A percentile compares a stretch with the other conserved stretches of the same genome.
Conservation (phyloP, 805 yeast species). For the Yamadazyma scolyti region DNA sequence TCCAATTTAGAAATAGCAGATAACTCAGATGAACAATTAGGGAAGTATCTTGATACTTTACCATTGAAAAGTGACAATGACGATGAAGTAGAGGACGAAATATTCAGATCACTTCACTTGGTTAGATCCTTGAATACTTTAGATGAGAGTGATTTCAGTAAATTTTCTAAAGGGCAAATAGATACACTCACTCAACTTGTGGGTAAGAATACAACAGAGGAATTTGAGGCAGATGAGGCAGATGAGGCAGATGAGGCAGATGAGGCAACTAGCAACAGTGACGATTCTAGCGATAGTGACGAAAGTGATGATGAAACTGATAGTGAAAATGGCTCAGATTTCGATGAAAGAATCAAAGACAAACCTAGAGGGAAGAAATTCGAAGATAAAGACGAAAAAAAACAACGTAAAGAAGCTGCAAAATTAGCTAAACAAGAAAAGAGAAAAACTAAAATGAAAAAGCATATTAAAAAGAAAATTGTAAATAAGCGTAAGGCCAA, state of each 20-base stretch:
- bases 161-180: conserved; percentile 74
- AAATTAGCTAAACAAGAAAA: conserved; percentile 28
- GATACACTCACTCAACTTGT: conserved; percentile 69
- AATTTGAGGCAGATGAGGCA: conserved; percentile 12
- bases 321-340: conserved; percentile 23
- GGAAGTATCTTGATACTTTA: conserved; percentile 41
- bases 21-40: conserved; percentile 41
- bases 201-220: conserved; percentile 16
- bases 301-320: conserved; percentile 41
- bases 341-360: conserved; percentile 29
- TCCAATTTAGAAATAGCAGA: conserved; percentile 32
- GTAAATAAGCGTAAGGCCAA: conserved; percentile 65
- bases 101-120: conserved; percentile 76
- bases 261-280: conserved; percentile 16
- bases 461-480: conserved; percentile 27
- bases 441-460: conserved; percentile 39
- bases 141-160: conserved; percentile 85
- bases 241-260: conserved; percentile 33
- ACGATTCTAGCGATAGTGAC: conserved; percentile 55
- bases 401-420: conserved; percentile 35
- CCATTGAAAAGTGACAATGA: conserved; percentile 60
- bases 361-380: conserved; percentile 69
- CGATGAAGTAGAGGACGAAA: conserved; percentile 68
- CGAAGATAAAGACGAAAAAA: conserved; percentile 49
- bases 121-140: conserved; percentile 77